Conservation (phyloP, 768 basidiomycete species). For the Coprinopsis strossmayeri region DNA sequence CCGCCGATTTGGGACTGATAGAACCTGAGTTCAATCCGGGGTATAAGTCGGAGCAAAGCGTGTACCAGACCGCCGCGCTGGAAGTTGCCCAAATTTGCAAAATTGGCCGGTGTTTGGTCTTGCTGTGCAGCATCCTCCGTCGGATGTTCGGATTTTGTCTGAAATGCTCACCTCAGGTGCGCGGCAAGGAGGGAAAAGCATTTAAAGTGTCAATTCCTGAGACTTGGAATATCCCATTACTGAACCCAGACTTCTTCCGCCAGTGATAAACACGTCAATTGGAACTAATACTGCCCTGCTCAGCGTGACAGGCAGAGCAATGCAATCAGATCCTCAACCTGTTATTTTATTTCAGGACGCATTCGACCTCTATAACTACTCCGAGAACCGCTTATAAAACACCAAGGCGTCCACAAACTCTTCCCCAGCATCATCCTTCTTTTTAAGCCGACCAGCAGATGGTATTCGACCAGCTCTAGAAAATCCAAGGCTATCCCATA, state of each 20-base stretch:
- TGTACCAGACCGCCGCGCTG: neutral
- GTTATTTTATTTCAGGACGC: no score
- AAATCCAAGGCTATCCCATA: constrained; percentile 87
- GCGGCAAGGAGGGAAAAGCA: no score
- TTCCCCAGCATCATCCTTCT: constrained; percentile 64
- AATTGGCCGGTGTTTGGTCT: constrained; percentile 1
- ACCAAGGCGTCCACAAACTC: constrained; percentile 89
- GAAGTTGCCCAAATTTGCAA: neutral
- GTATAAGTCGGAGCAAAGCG: neutral
- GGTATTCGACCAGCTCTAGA: constrained; percentile 72
- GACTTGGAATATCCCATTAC: no score
- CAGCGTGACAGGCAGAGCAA: no score
- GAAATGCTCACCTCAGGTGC: no score
- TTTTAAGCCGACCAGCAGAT: constrained; percentile 64
- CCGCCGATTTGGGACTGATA: neutral
- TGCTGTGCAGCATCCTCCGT: neutral
- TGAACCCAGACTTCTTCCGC: no score
- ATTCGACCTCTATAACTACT: constrained; percentile 10
- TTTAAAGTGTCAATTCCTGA: no score
- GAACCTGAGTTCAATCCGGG: neutral
- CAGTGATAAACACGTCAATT: no score
- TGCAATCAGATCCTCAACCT: no score
- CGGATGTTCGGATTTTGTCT: no score
- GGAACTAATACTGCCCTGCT: no score
- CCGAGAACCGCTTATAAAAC: constrained; percentile 71